Evolutionary conservation across 2,329 filamentous ascomycete species (phyloP).

Genomic region (Trichophyton rubrum): DNA sequence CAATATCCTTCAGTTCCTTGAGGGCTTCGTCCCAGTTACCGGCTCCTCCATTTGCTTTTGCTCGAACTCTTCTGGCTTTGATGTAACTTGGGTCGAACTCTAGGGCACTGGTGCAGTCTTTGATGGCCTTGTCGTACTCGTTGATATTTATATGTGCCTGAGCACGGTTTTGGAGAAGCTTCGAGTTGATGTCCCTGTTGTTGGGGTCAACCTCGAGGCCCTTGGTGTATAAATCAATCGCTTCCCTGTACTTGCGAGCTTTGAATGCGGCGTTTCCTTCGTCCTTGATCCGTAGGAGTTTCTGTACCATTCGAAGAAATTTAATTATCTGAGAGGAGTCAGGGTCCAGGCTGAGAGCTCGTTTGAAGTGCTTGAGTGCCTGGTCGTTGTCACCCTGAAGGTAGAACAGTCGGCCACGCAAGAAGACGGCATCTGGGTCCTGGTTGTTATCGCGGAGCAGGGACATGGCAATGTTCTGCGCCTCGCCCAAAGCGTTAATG

Average conservation of each 20-base stretch:
- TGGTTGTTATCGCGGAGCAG: constrained; percentile 75
- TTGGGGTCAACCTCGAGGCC: constrained; percentile 73
- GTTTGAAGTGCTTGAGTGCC: constrained; percentile 81
- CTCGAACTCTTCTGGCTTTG: constrained; percentile 88
- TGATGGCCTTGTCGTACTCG: constrained; percentile 67
- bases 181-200: constrained; percentile 88
- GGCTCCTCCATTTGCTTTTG: constrained; percentile 72
- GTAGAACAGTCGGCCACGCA: constrained; percentile 78
- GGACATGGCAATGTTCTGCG: constrained; percentile 81
- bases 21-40: constrained; percentile 89
- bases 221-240: constrained; percentile 70
- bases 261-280: constrained; percentile 90
- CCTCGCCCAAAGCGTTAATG: constrained; percentile 76
- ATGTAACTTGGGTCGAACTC: constrained; percentile 70
- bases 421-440: constrained; percentile 84
- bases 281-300: constrained; percentile 83
- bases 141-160: constrained; percentile 69
- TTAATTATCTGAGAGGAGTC: constrained; percentile 83
- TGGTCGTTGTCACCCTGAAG: constrained; percentile 90
- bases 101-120: constrained; percentile 75
- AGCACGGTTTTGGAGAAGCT: constrained; percentile 86
- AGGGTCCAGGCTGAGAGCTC: constrained; percentile 79
- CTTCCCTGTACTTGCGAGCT: constrained; percentile 62
- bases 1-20: constrained; percentile 74
- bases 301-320: constrained; percentile 79